Base-by-base conservation (phyloP, 163 green algal genomes). In the Chlorella variabilis region DNA sequence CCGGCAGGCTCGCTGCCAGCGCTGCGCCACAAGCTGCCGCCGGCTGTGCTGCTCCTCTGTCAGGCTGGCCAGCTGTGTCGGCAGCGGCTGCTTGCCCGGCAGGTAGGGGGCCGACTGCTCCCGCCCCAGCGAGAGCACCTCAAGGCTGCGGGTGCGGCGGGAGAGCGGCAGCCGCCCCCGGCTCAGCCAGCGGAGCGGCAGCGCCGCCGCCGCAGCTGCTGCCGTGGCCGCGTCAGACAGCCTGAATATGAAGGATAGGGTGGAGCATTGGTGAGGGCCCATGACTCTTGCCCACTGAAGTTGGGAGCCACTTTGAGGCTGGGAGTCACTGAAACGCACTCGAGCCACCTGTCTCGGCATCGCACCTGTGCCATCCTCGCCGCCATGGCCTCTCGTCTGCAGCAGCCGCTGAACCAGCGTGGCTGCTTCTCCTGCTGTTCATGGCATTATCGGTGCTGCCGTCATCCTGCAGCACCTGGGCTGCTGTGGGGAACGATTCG, bases 1-100 rank as follows among this genome's bases (percentile, higher is more conserved):
- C 0, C 27, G 39, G 36, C 25, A 38, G 18, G 77, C 77, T 1
- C 65, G 36, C 2, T 74, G 77, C 77, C 77, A 83, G 27, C 77
- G 63, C 77, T 61, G 34, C 36, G 39, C 33, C 4, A 45, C 76
- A 62, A 65, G 56, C 45, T 59, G 8, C 31, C 42, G 68, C 15
- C n/a, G n/a, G n/a, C 68, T 18, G 39, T 58, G 38, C 34, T 20
- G 34, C 63, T 33, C 34, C 29, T 41, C 13, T 36, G n/a, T 27
- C 29, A 13, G 38, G 5, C 42, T 27, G 29, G 42, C 27, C 15
- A 6, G 13, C 33, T 39, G 41, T 18, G 41, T n/a, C 6, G 49
- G 5, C 71, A 68, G 71, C 9, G 45, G 34, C 2, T 27, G 71
- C 71, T 78, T 78, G 71, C 25, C 38, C 21, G 71, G 49, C 49